A percentile compares a stretch with the other conserved stretches of the same genome.
phyloP scores from a whole-genome alignment of 805 yeast species.

The Metschnikowia baotianmanensis region DNA sequence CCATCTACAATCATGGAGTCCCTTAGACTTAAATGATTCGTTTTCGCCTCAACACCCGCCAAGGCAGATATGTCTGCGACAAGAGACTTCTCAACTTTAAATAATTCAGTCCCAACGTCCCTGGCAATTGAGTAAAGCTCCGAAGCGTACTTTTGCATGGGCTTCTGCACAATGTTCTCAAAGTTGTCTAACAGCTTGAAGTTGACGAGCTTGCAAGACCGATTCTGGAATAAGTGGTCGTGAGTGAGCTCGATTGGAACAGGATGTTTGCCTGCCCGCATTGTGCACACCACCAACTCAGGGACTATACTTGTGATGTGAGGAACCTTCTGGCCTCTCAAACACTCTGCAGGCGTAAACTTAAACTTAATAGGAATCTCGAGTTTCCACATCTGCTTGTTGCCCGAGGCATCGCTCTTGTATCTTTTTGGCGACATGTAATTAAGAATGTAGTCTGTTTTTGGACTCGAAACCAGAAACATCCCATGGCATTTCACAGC shows the following conservation, averaged over 20 bases:
- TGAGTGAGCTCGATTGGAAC: slow-evolving; percentile 36
- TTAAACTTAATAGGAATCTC: slow-evolving; percentile 31
- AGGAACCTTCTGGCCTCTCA: slow-evolving; percentile 7
- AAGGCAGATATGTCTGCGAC: slow-evolving; percentile 31
- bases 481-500: slow-evolving; percentile 31
- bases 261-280: slow-evolving; percentile 31
- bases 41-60: slow-evolving; percentile 30
- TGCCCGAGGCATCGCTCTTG: slow-evolving; percentile 7
- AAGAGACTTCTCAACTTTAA: slow-evolving; percentile 29
- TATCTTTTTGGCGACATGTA: slow-evolving; percentile 25
- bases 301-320: slow-evolving; percentile 20
- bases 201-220: slow-evolving; percentile 7
- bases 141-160: slow-evolving; percentile 31
- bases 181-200: slow-evolving; percentile 26
- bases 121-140: slow-evolving; percentile 27
- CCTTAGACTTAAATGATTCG: slow-evolving; percentile 26
- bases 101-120: slow-evolving; percentile 23
- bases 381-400: slow-evolving; percentile 18
- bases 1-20: slow-evolving; percentile 19
- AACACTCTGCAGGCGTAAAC: slow-evolving; percentile 25
- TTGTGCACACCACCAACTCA: slow-evolving; percentile 31
- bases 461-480: slow-evolving; percentile 33
- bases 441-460: slow-evolving; percentile 25
- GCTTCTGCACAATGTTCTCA: slow-evolving; percentile 29
- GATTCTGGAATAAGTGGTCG: slow-evolving; percentile 35